Conservation (phyloP, 2,329 filamentous ascomycete species). For the Malbranchea cinnamomea region DNA sequence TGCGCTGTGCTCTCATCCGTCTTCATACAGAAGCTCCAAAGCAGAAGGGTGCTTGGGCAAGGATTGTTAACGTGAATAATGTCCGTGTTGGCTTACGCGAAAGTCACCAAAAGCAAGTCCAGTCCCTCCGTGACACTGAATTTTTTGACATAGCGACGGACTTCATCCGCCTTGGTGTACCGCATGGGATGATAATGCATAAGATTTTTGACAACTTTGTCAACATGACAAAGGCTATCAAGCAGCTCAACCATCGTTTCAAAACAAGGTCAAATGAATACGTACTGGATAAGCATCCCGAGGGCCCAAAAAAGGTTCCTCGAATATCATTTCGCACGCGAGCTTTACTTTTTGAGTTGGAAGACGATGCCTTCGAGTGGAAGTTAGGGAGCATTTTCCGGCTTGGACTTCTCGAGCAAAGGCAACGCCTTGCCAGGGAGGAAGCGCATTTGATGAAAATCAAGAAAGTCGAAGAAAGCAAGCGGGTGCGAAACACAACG, state of each 20-base stretch:
- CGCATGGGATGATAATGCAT: conserved; percentile 80
- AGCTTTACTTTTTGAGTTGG: conserved; percentile 76
- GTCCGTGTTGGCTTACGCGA: conserved; percentile 69
- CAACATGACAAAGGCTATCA: conserved; percentile 71
- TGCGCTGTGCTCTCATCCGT: conserved; percentile 62
- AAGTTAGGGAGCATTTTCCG: conserved; percentile 91
- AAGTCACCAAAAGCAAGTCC: conserved; percentile 52
- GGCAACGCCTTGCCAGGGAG: conserved; percentile 75
- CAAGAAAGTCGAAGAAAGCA: conserved; percentile 63
- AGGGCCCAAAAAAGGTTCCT: conserved; percentile 73
- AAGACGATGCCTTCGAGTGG: conserved; percentile 96
- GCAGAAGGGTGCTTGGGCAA: conserved; percentile 70
- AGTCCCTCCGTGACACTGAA: conserved; percentile 53
- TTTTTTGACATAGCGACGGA: conserved; percentile 75
- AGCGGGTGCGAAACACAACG: conserved; percentile 33
- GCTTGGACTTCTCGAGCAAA: conserved; percentile 73
- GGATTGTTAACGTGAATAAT: conserved; percentile 69
- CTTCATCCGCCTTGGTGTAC: conserved; percentile 73
- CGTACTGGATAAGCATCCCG: conserved; percentile 69
- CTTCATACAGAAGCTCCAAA: conserved; percentile 77
- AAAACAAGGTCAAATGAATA: conserved; percentile 77
- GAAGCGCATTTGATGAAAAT: conserved; percentile 80
- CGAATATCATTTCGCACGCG: conserved; percentile 71
- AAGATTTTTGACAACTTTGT: conserved; percentile 86
- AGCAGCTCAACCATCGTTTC: conserved; percentile 90